A percentile compares a stretch with the other conserved stretches of the same genome.
These are phyloP conservation scores for Chlorella ohadii DNA, from an alignment of 139 green algal species.

Conservation along the genomic window DNA sequence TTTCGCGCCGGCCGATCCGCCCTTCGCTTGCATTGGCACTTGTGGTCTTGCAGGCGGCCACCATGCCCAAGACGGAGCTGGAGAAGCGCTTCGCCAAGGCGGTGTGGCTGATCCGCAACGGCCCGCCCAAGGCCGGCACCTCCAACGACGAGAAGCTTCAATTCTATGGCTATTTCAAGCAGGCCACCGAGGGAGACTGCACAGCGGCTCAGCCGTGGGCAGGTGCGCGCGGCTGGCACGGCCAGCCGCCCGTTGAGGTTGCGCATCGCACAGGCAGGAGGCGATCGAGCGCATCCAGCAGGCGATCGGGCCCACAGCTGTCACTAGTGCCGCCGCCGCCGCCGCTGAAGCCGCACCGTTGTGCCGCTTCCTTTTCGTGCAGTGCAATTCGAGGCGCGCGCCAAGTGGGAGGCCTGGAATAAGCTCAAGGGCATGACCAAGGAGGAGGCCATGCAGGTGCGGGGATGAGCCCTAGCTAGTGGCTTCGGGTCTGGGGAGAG, in stretches of 20 bases:
- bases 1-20: too few species aligned
- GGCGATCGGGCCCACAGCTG: too few species aligned
- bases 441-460: conserved; percentile 71
- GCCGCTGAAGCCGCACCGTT: not conserved
- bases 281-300: too few species aligned
- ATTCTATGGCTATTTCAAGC: conserved; percentile 75
- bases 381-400: conserved; percentile 63
- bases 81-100: conserved; percentile 8
- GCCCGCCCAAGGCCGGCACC: conserved; percentile 53
- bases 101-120: conserved; percentile 73
- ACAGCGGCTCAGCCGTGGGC: conserved; percentile 62
- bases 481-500: too few species aligned
- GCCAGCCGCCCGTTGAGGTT: too few species aligned
- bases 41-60: too few species aligned
- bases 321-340: not conserved
- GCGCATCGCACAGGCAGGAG: too few species aligned
- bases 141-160: conserved; percentile 68
- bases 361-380: not conserved
- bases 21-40: too few species aligned
- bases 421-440: conserved; percentile 75
- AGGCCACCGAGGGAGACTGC: conserved; percentile 75
- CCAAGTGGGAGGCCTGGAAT: conserved; percentile 80
- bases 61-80: not conserved
- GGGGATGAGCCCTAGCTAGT: not conserved
- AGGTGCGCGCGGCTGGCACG: too few species aligned